Base-by-base conservation (phyloP, 345 rosid species). In the Trapa bicornis region DNA sequence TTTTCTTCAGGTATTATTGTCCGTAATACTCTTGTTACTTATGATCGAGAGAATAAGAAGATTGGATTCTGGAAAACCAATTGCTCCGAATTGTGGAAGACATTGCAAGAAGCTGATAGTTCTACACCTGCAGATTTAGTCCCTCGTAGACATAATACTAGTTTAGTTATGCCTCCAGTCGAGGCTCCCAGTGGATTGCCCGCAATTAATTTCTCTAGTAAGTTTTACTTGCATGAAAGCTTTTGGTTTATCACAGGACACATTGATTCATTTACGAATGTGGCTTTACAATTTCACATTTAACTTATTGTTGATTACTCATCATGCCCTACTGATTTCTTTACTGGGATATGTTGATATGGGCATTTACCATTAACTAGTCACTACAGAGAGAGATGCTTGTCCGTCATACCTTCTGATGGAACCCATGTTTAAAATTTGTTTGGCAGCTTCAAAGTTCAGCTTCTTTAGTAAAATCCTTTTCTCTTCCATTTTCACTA, bases 51-150 rank as follows among this genome's bases (percentile, higher is more conserved):
- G 75, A 80, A 87, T 75, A 81, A 85, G 17, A 88, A 81, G 75
- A 80, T 91, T 66, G 99, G 99, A 50, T 94, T 94, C 70, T 88
- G 96, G 99, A 94, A 92, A 86, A 94, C 99, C n/a, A 91, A 94
- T 71, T 94, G 99, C 71, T 90, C 97, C 2, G 91, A 91, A 74
- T 70, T 94, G 70, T 85, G 92, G 80, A 83, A 87, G 78, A 85
- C 78, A 78, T 79, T 87, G 73, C 82, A 82, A 60, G 60, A 76
- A 38, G 72, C 74, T 73, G 77, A 71, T 74, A 74, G 75, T 71
- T 77, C 79, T 36, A 66, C 81, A 42, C 75, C 85, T 74, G 65
- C 81, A 35, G 53, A 58, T 52, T 71, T 60, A 67, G 47, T 67
- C 61, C 67, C 75, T 50, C 75, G 48, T 29, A 72, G 67, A 39